phyloP scores from a whole-genome alignment of 2,329 filamentous ascomycete species.

The Epichloe gansuensis region DNA sequence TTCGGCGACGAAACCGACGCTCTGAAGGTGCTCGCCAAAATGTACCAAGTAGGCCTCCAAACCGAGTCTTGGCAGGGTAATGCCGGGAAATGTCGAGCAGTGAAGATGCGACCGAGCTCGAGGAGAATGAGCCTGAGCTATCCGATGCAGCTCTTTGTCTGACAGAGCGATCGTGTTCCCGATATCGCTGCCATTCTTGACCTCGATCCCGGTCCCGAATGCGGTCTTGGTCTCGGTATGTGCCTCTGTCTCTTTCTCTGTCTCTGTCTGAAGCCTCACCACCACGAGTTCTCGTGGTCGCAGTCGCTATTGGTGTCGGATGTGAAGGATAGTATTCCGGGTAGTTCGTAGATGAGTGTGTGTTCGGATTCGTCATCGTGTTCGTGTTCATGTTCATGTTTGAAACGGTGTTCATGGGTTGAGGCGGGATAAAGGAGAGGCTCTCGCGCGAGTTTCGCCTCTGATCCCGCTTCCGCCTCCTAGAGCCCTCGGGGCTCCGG shows the following conservation, averaged over 20 bases:
- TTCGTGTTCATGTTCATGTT: constrained; percentile 7
- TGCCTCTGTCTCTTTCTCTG: background rate
- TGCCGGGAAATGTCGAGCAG: constrained; percentile 54
- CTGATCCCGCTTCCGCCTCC: constrained; percentile 31
- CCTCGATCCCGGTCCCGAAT: background rate
- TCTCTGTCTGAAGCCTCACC: background rate
- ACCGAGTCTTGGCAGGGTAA: constrained; percentile 31
- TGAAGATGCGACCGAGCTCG: constrained; percentile 44
- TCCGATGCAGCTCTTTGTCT: constrained; percentile 16
- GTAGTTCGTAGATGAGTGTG: background rate
- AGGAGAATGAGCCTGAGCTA: constrained; percentile 26
- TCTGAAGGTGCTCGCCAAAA: constrained; percentile 54
- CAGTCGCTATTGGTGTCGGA: constrained; percentile 5
- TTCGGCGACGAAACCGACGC: constrained; percentile 28
- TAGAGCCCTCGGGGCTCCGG: constrained; percentile 43
- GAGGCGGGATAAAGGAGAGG: constrained; percentile 11
- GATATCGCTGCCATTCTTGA: constrained; percentile 4
- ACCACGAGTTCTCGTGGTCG: constrained; percentile 3
- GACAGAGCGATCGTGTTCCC: constrained; percentile 7
- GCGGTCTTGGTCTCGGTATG: background rate
- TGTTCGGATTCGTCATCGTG: constrained; percentile 3
- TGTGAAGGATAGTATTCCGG: constrained; percentile 4
- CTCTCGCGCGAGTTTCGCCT: constrained; percentile 21
- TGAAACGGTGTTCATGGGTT: constrained; percentile 8
- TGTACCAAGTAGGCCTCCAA: constrained; percentile 44